Base-by-base conservation (phyloP, 2,329 filamentous ascomycete genomes). In the Scleromitrula shiraiana region DNA sequence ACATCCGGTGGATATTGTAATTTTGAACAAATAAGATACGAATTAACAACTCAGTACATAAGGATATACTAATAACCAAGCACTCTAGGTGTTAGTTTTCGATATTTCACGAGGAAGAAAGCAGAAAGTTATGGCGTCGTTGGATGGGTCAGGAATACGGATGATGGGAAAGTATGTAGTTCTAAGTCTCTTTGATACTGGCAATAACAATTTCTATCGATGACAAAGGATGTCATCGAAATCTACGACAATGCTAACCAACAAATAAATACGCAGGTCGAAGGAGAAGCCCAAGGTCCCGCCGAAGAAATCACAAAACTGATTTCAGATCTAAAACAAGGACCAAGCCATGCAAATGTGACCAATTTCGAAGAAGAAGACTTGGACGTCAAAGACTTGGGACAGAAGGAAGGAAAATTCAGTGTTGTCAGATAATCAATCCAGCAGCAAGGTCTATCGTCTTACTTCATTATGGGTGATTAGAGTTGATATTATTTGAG, bases 211-310 rank as follows among this genome's bases (percentile, higher is more conserved):
- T 10, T 15, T 3, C 4, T 12, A 12, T 29, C 32, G 9, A 1
- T 26, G 8, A 22, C 15, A 14, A 17, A 7, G 6, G 2, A n/a
- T 5, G 5, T n/a, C n/a, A n/a, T n/a, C n/a, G n/a, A n/a, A n/a
- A n/a, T n/a, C n/a, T n/a, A n/a, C n/a, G n/a, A 14, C 23, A 3
- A 12, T 7, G 10, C 23, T 7, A 10, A 23, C 3, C 29, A 23
- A 4, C 20, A 14, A 36, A 36, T 15, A 22, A 14, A 22, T 1
- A 3, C 2, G 14, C 19, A 95, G 88, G 90, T 97, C 39, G 80
- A 88, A 62, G 91, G 91, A 22, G 90, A 96, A 68, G 89, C 83
- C 5, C 91, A 97, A 64, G 90, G 88, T 24, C 72, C 77, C 2
- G 73, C 81, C 1, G 74, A 79, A 0, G 67, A 75, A 2, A 64